phyloP scores from a whole-genome alignment of 2,329 filamentous ascomycete species.

The Pestalotiopsis sp. region DNA sequence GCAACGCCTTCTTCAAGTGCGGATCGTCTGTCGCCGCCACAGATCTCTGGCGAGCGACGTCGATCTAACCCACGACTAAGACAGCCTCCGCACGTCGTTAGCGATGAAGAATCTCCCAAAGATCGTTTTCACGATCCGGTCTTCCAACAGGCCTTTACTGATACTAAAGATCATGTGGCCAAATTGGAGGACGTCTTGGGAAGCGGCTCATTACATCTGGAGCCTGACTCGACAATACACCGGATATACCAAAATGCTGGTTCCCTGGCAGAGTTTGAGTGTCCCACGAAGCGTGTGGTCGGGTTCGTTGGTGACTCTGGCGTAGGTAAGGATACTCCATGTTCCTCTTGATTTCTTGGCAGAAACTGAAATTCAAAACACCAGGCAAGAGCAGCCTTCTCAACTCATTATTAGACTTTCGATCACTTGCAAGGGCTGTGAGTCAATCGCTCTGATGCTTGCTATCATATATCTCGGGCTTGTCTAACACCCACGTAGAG shows the following conservation, averaged over 20 bases:
- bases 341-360: neutral
- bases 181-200: neutral
- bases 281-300: slow-evolving; percentile 42
- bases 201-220: neutral
- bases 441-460: slow-evolving; percentile 23
- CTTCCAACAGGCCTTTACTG: slow-evolving; percentile 1
- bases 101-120: slow-evolving; percentile 4
- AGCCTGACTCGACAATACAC: slow-evolving; percentile 8
- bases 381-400: slow-evolving; percentile 52
- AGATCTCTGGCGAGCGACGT: neutral
- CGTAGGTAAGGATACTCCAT: slow-evolving; percentile 35
- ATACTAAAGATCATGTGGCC: neutral
- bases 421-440: slow-evolving; percentile 44
- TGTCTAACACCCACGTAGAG: slow-evolving; percentile 35
- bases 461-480: neutral
- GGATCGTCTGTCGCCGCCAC: neutral
- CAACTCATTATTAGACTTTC: slow-evolving; percentile 48
- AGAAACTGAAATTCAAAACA: neutral
- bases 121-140: slow-evolving; percentile 4
- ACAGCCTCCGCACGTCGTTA: neutral
- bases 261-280: slow-evolving; percentile 38
- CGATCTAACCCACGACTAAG: neutral
- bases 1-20: neutral
- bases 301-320: slow-evolving; percentile 53
- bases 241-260: slow-evolving; percentile 35